Conservation (phyloP, 306 rosid genomes). For the Leucaena leucocephala region DNA sequence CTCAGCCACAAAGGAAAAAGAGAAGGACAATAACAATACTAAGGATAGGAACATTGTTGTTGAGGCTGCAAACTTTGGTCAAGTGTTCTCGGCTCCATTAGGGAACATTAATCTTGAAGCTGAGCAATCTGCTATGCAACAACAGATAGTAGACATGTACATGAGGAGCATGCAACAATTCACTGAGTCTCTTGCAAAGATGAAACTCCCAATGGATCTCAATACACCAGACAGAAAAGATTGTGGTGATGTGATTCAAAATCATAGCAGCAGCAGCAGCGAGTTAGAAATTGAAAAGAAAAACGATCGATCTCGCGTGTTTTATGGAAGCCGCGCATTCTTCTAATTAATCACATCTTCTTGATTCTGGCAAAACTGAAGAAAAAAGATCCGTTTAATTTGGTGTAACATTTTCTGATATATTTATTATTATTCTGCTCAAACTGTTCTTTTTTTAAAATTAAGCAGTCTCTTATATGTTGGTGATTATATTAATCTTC, state of each 20-base stretch:
- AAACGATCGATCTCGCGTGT: constrained; percentile 74
- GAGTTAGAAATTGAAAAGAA: constrained; percentile 58
- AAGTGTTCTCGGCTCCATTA: constrained; percentile 60
- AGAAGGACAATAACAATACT: constrained; percentile 19
- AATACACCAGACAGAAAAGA: constrained; percentile 54
- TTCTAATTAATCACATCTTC: constrained; percentile 45
- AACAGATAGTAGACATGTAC: constrained; percentile 87
- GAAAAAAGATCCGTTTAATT: constrained; percentile 5
- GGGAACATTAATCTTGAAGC: constrained; percentile 70
- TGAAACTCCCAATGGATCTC: constrained; percentile 90
- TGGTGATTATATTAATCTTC: constrained; percentile 20
- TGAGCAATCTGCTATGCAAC: constrained; percentile 83
- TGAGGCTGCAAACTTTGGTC: constrained; percentile 50
- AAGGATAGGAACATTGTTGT: constrained; percentile 20
- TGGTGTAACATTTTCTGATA: constrained; percentile 18
- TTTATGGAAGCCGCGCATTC: constrained; percentile 86
- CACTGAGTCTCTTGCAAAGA: constrained; percentile 74
- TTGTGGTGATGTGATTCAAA: constrained; percentile 50
- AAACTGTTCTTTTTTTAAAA: neutral
- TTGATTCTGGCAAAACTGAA: constrained; percentile 29
- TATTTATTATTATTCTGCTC: constrained; percentile 28
- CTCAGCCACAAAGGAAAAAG: constrained; percentile 43
- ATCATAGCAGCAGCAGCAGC: constrained; percentile 37
- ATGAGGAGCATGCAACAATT: constrained; percentile 92
- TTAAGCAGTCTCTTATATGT: constrained; percentile 8